phyloP scores from a whole-genome alignment of 2,329 filamentous ascomycete species.

The Neopestalotiopsis sp. region DNA sequence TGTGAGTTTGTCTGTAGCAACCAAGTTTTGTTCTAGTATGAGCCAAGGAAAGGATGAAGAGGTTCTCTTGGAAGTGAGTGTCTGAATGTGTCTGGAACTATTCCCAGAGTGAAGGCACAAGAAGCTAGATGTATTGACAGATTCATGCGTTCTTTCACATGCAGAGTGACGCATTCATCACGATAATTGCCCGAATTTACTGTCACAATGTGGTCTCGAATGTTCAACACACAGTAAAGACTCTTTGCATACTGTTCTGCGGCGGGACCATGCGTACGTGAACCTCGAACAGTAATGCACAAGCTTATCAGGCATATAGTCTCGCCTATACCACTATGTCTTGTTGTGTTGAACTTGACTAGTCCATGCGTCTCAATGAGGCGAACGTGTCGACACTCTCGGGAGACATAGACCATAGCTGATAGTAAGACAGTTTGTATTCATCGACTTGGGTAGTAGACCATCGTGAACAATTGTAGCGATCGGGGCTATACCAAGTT shows the following conservation, averaged over 20 bases:
- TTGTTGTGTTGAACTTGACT: neutral
- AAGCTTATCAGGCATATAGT: neutral
- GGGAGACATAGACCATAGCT: neutral
- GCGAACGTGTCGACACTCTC: neutral
- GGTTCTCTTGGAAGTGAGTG: conserved; percentile 2
- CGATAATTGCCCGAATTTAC: neutral
- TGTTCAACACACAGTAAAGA: neutral
- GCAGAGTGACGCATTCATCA: neutral
- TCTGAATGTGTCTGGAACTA: neutral
- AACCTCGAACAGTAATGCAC: conserved; percentile 5
- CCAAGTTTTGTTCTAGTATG: neutral
- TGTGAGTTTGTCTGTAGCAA: neutral
- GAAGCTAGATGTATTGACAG: conserved; percentile 2
- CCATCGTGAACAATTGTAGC: neutral
- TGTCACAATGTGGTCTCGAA: neutral
- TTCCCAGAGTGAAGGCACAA: neutral
- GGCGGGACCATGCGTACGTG: neutral
- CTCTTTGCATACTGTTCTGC: neutral
- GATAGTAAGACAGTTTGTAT: neutral
- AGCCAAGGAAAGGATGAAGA: neutral
- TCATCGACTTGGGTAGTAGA: neutral
- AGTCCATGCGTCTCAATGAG: neutral
- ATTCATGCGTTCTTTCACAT: neutral
- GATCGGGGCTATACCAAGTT: neutral
- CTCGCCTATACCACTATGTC: neutral